phyloP scores from a whole-genome alignment of 2,329 filamentous ascomycete genomes.

The Pseudogymnoascus sp. region DNA sequence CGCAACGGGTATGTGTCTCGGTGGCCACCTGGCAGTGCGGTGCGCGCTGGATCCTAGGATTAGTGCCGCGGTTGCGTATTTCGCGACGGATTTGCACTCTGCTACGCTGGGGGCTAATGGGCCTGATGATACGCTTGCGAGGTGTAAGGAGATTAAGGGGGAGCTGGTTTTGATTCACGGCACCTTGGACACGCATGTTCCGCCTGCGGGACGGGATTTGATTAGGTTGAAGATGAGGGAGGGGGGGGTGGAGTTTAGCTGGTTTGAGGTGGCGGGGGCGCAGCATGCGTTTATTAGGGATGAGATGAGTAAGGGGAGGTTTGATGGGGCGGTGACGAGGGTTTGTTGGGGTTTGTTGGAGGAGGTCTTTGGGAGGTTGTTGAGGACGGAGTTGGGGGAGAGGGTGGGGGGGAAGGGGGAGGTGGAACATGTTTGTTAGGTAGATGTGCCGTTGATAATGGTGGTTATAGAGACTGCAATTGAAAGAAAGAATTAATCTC shows the following conservation, averaged over 20 bases:
- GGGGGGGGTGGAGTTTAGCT: slow-evolving; percentile 65
- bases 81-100: slow-evolving; percentile 84
- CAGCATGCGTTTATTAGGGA: slow-evolving; percentile 94
- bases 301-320: slow-evolving; percentile 86
- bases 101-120: slow-evolving; percentile 64
- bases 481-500: not conserved
- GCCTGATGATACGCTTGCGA: slow-evolving; percentile 52
- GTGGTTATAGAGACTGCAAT: not conserved
- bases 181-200: slow-evolving; percentile 84
- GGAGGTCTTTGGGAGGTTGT: slow-evolving; percentile 70
- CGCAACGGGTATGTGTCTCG: slow-evolving; percentile 84
- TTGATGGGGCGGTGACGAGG: slow-evolving; percentile 78
- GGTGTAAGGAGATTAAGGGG: slow-evolving; percentile 60
- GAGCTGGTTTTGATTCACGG: slow-evolving; percentile 89
- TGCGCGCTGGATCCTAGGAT: slow-evolving; percentile 69
- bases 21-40: slow-evolving; percentile 73
- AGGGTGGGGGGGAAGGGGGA: slow-evolving; percentile 51
- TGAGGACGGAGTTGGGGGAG: slow-evolving; percentile 72
- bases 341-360: slow-evolving; percentile 86
- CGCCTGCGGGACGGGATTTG: slow-evolving; percentile 70
- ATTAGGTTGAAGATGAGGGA: slow-evolving; percentile 77
- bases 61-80: slow-evolving; percentile 73
- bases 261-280: slow-evolving; percentile 86
- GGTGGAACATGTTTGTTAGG: slow-evolving; percentile 65
- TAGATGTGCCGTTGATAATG: not conserved